Conservation (phyloP, 2,329 filamentous ascomycete species). For the Epichloe brachyelytri region DNA sequence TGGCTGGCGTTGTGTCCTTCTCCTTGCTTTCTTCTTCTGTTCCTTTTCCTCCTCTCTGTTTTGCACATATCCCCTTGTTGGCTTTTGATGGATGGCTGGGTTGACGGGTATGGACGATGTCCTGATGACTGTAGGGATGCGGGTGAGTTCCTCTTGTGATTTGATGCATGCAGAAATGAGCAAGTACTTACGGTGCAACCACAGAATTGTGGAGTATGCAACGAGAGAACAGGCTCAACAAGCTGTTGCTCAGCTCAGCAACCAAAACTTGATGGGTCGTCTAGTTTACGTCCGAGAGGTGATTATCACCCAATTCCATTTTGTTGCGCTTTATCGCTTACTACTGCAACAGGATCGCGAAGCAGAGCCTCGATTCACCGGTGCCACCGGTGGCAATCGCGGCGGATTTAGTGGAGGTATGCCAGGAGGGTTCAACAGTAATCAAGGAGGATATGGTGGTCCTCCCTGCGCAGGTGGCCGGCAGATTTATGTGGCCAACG, state of each 20-base stretch:
- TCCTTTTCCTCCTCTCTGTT: conserved; percentile 42
- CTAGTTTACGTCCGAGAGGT: conserved; percentile 98
- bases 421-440: conserved; percentile 34
- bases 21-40: conserved; percentile 40
- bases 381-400: conserved; percentile 49
- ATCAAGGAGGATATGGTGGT: conserved; percentile 41
- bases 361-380: conserved; percentile 91
- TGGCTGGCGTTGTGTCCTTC: conserved; percentile 47
- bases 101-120: conserved; percentile 96
- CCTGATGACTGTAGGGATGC: conserved; percentile 96
- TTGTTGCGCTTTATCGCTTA: neutral
- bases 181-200: neutral
- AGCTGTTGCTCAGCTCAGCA: conserved; percentile 94
- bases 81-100: conserved; percentile 78
- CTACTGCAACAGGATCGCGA: conserved; percentile 65
- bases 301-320: conserved; percentile 18
- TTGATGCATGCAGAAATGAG: neutral
- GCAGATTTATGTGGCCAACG: conserved; percentile 96
- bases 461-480: conserved; percentile 46
- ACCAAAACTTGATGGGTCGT: conserved; percentile 96
- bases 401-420: conserved; percentile 47
- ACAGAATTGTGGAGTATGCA: conserved; percentile 99
- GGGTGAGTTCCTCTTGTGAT: conserved; percentile 53
- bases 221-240: conserved; percentile 98
- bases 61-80: conserved; percentile 42